phyloP scores from a whole-genome alignment of 1,284 basidiomycete genomes.

The Albatrellus sp. region DNA sequence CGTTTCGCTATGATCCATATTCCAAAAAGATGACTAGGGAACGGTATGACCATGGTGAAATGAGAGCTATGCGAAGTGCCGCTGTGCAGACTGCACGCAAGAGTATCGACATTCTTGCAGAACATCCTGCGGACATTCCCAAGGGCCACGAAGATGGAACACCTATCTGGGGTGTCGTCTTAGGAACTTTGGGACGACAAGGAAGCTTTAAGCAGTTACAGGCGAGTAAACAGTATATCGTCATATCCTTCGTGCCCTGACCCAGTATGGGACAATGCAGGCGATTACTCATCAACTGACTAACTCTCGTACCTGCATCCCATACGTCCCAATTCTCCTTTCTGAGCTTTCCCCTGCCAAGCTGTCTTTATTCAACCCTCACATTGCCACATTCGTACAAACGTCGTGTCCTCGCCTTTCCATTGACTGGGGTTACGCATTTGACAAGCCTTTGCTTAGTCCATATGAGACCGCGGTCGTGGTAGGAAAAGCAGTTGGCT shows the following conservation, averaged over 20 bases:
- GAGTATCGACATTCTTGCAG: slow-evolving; percentile 34
- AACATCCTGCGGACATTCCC: neutral
- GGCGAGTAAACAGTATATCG: slow-evolving; percentile 22
- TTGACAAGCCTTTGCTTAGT: slow-evolving; percentile 78
- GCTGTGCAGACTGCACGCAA: slow-evolving; percentile 67
- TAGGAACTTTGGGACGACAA: slow-evolving; percentile 93
- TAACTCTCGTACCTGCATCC: slow-evolving; percentile 40
- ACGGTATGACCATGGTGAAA: slow-evolving; percentile 82
- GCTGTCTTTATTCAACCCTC: slow-evolving; percentile 69
- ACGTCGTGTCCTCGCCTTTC: slow-evolving; percentile 92
- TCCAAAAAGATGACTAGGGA: slow-evolving; percentile 95
- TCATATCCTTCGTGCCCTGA: slow-evolving; percentile 1
- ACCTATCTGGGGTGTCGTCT: slow-evolving; percentile 80
- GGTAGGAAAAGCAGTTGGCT: slow-evolving; percentile 58
- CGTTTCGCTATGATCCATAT: slow-evolving; percentile 98
- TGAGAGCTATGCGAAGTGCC: slow-evolving; percentile 66
- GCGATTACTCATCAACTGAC: slow-evolving; percentile 66
- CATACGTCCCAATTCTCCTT: slow-evolving; percentile 81
- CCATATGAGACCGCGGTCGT: slow-evolving; percentile 93
- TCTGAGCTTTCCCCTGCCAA: slow-evolving; percentile 96
- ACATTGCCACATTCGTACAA: slow-evolving; percentile 85
- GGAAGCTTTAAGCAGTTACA: slow-evolving; percentile 85
- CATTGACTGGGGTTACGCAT: slow-evolving; percentile 98
- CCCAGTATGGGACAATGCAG: slow-evolving; percentile 22
- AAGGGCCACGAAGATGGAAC: slow-evolving; percentile 8